Evolutionary conservation across 805 yeast species (phyloP), one percentile per base, ranked within the genome.

Genomic region (Tanozyma kutaoensis): DNA sequence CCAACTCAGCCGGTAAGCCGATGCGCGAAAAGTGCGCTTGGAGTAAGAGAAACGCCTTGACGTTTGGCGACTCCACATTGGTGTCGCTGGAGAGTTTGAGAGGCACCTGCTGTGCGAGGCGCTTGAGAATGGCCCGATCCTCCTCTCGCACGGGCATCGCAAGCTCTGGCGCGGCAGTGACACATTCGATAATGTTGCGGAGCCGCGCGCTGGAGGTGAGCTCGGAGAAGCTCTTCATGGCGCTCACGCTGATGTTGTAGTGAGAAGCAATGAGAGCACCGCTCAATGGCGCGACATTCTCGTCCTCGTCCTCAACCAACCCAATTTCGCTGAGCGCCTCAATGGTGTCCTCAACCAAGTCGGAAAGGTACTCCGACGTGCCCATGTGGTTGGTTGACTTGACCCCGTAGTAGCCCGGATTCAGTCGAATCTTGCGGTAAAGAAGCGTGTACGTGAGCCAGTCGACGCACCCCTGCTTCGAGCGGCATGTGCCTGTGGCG

Each of bases 361-460:
- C 95, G 0, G 96, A 85, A 23, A 91, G 52, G 47, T 64, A 82
- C 28, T 78, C 86, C 2, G 93, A 82, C 5, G 88, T 48, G 0
- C 93, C 93, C 17, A 65, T 50, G 24, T 71, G 71, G 2, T 79
- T 55, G 3, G 64, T 58, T 33, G 76, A 80, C 22, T 58, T 58
- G 6, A 82, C 66, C n/a, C 85, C 95, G 44, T 91, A 91, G 45
- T 68, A 91, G 32, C 91, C 72, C 3, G 98, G 96, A 46, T 91
- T 91, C 20, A 69, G 62, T 30, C 72, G 77, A 13, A 91, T 46
- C 27, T 97, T 61, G 36, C 93, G 62, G 50, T 82, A 91, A 42
- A 86, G 79, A 39, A 74, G 79, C 0, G 94, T 67, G 45, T 69
- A 81, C 0, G 95, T 79, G 19, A 91, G 43, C 93, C 94, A 84